Percentiles rank a stretch among this genome's conserved stretches.
These are phyloP conservation scores for Brachypodium distachyon DNA, from an alignment of 202 grass and related monocot species.

Conservation along the genomic window DNA sequence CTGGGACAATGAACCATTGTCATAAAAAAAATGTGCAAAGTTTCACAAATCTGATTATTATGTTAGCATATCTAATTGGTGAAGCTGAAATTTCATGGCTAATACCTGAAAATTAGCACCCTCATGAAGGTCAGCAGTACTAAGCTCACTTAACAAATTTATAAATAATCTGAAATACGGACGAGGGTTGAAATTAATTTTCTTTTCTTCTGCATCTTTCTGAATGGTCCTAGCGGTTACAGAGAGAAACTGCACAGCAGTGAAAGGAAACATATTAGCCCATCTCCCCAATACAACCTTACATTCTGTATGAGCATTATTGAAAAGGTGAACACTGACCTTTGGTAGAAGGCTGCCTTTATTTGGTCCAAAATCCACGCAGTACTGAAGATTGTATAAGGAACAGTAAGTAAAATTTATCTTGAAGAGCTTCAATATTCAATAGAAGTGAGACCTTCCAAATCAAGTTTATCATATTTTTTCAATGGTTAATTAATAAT, in stretches of 20 bases:
- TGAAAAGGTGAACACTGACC: slow-evolving; percentile 43
- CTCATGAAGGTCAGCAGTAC: slow-evolving; percentile 67
- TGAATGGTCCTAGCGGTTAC: slow-evolving; percentile 62
- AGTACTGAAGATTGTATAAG: slow-evolving; percentile 45
- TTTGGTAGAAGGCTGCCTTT: slow-evolving; percentile 72
- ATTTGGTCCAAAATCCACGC: slow-evolving; percentile 57
- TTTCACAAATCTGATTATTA: background rate
- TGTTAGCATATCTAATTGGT: slow-evolving; percentile 1
- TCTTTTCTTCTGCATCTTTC: slow-evolving; percentile 96
- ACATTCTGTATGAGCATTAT: background rate
- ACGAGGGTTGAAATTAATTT: slow-evolving; percentile 64
- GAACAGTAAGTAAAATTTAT: background rate
- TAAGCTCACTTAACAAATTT: slow-evolving; percentile 84
- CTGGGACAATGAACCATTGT: slow-evolving; percentile 33
- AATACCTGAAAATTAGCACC: slow-evolving; percentile 57
- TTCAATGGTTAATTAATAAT: too few species aligned
- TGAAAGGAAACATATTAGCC: slow-evolving; percentile 5
- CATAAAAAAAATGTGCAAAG: background rate
- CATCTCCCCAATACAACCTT: background rate
- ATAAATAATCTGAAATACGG: slow-evolving; percentile 86
- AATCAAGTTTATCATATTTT: too few species aligned
- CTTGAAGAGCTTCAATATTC: background rate
- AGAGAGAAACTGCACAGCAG: slow-evolving; percentile 56
- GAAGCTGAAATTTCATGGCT: background rate
- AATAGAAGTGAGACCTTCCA: too few species aligned